Conservation (phyloP, 2,329 filamentous ascomycete species). For the Scytalidium lignicola region DNA sequence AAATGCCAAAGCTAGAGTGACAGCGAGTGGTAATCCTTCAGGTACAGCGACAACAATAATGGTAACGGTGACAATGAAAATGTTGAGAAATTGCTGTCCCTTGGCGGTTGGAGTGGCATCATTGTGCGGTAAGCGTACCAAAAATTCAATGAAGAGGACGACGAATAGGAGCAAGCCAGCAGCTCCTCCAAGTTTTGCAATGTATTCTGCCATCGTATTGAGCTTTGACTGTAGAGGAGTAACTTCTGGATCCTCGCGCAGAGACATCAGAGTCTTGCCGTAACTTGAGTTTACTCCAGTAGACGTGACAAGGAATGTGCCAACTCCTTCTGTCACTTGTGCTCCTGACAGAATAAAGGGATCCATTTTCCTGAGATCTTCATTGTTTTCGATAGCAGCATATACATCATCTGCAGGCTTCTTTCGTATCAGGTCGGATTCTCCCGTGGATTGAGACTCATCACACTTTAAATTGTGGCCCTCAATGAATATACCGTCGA, state of each 20-base stretch:
- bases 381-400: conserved; percentile 54
- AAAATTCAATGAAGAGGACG: conserved; percentile 73
- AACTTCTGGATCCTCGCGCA: conserved; percentile 71
- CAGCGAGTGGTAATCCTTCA: conserved; percentile 61
- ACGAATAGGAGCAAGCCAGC: conserved; percentile 73
- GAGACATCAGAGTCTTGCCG: conserved; percentile 73
- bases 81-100: conserved; percentile 55
- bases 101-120: conserved; percentile 44
- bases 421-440: conserved; percentile 70
- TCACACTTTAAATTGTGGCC: conserved; percentile 65
- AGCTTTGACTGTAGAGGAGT: conserved; percentile 76
- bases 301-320: conserved; percentile 70
- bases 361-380: conserved; percentile 60
- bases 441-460: conserved; percentile 72
- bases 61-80: conserved; percentile 60
- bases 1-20: conserved; percentile 63
- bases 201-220: conserved; percentile 72
- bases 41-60: conserved; percentile 66
- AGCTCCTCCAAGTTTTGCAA: conserved; percentile 68
- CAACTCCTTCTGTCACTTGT: conserved; percentile 71
- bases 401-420: conserved; percentile 58
- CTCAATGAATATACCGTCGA: conserved; percentile 65
- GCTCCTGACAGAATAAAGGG: conserved; percentile 79
- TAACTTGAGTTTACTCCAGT: conserved; percentile 70
- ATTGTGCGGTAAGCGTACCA: conserved; percentile 54